These are phyloP conservation scores for Ulvella scutata DNA, from an alignment of 139 green algal genomes.

Conservation along the genomic window DNA sequence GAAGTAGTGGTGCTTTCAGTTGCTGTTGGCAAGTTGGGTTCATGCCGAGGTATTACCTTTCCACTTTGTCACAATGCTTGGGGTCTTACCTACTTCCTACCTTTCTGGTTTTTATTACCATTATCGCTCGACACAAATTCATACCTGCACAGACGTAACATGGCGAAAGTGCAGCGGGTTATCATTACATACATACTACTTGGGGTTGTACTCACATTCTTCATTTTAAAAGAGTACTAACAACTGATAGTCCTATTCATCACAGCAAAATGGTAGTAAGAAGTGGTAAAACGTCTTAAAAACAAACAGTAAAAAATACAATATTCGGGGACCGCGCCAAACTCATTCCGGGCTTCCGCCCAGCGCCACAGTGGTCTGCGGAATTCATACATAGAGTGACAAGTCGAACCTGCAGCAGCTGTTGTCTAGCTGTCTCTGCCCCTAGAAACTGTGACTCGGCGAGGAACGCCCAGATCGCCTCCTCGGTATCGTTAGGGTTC, in stretches of 20 bases:
- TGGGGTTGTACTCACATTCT: too few relatives aligned
- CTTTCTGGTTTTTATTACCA: too few relatives aligned
- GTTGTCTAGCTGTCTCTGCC: slow-evolving; percentile 25
- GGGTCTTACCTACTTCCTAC: too few relatives aligned
- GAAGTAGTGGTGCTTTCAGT: too few relatives aligned
- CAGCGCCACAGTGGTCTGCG: too few relatives aligned
- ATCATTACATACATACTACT: too few relatives aligned
- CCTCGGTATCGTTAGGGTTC: slow-evolving; percentile 86
- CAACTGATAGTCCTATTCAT: background rate
- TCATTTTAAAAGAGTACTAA: background rate
- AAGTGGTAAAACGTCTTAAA: background rate
- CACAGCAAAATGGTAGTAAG: background rate
- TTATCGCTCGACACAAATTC: too few relatives aligned
- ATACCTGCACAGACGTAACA: too few relatives aligned
- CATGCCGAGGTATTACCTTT: too few relatives aligned
- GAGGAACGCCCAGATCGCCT: slow-evolving; percentile 73
- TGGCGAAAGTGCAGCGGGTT: too few relatives aligned
- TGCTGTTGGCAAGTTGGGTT: too few relatives aligned
- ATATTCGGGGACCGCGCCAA: background rate
- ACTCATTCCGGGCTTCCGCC: background rate
- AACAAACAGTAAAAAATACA: background rate
- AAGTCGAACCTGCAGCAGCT: slow-evolving; percentile 45
- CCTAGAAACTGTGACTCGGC: slow-evolving; percentile 55
- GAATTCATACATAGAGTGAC: background rate
- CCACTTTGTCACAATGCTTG: too few relatives aligned